phyloP scores from a whole-genome alignment of 331 rosid species.

The Saraca asoca region DNA sequence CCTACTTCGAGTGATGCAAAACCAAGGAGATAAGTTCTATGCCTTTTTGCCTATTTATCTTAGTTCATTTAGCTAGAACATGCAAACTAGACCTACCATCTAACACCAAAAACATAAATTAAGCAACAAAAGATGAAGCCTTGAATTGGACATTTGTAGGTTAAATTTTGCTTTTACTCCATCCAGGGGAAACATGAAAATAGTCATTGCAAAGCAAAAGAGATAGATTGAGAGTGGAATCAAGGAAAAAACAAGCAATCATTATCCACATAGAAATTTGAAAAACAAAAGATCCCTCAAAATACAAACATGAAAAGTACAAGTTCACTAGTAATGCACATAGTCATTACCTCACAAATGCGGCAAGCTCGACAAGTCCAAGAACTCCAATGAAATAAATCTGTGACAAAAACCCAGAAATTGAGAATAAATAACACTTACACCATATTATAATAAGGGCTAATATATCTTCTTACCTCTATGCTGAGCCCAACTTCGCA shows the following conservation, averaged over 20 bases:
- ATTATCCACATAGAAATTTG: not conserved
- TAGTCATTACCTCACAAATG: conserved; percentile 75
- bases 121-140: not conserved
- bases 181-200: not conserved
- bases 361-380: conserved; percentile 98
- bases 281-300: conserved; percentile 10
- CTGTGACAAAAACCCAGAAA: conserved; percentile 43
- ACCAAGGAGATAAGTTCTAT: not conserved
- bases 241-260: not conserved
- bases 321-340: conserved; percentile 17
- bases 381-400: conserved; percentile 98
- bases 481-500: conserved; percentile 88
- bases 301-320: too few relatives aligned
- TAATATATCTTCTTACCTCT: conserved; percentile 63
- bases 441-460: not conserved
- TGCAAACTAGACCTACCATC: conserved; percentile 7
- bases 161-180: conserved; percentile 8
- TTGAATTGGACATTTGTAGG: not conserved
- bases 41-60: too few relatives aligned
- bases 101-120: not conserved
- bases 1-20: not conserved
- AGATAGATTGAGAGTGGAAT: conserved; percentile 14
- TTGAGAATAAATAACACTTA: conserved; percentile 26
- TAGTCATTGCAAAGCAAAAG: not conserved
- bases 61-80: not conserved